Percentiles rank a stretch among this genome's conserved stretches.
These are phyloP conservation scores for Vigna mungo DNA, from an alignment of 306 rosid species.

Conservation along the genomic window DNA sequence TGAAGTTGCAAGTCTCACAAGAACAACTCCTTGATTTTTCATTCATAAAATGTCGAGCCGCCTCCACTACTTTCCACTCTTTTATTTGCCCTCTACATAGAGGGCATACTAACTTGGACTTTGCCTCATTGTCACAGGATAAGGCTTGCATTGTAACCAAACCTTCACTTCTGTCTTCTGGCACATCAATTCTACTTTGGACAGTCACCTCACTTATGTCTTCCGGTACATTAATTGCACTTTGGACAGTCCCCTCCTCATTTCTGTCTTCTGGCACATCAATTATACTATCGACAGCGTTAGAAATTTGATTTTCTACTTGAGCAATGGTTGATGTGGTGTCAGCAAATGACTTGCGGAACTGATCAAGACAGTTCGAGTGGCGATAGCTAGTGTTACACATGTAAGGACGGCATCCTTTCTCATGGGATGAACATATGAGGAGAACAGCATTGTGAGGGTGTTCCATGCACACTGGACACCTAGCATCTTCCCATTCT, in stretches of 20 bases:
- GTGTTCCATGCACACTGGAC: conserved; percentile 99
- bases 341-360: conserved; percentile 81
- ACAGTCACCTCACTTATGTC: conserved; percentile 7
- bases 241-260: conserved; percentile 42
- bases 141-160: conserved; percentile 55
- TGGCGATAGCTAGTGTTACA: conserved; percentile 98
- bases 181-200: conserved; percentile 50
- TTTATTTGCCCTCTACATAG: conserved; percentile 89
- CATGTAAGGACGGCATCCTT: conserved; percentile 98
- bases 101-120: conserved; percentile 80
- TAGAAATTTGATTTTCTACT: conserved; percentile 56
- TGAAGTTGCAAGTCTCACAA: conserved; percentile 81
- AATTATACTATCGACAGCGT: conserved; percentile 35
- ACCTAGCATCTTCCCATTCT: conserved; percentile 98
- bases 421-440: conserved; percentile 86
- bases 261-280: conserved; percentile 30
- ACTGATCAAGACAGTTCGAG: conserved; percentile 97
- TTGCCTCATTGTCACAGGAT: conserved; percentile 71
- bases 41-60: conserved; percentile 93
- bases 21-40: conserved; percentile 90
- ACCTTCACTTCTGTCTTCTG: conserved; percentile 61
- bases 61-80: conserved; percentile 83
- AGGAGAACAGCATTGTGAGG: conserved; percentile 98
- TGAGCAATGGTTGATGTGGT: conserved; percentile 50
- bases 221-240: conserved; percentile 37